Percentiles rank a stretch among this genome's conserved stretches.
phyloP scores from a whole-genome alignment of 345 rosid genomes.

The Toxicodendron radicans region DNA sequence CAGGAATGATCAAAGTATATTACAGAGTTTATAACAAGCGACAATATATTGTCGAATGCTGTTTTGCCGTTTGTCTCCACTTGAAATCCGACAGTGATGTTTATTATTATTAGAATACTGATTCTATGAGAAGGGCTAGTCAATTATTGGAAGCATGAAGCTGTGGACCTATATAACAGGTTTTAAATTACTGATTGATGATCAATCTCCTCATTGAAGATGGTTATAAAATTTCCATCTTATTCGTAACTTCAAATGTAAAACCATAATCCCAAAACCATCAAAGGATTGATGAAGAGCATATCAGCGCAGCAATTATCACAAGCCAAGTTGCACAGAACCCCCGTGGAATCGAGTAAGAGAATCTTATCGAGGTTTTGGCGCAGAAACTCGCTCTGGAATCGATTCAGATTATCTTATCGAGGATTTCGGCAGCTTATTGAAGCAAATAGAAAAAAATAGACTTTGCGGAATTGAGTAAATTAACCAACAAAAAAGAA shows the following conservation, averaged over 20 bases:
- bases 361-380: not conserved
- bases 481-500: too few relatives aligned
- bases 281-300: not conserved
- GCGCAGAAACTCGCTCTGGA: not conserved
- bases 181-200: not conserved
- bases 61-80: not conserved
- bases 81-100: not conserved
- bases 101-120: not conserved
- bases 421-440: not conserved
- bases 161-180: not conserved
- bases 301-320: not conserved
- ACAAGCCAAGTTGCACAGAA: not conserved
- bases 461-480: too few relatives aligned
- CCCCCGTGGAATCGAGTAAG: not conserved
- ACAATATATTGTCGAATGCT: not conserved
- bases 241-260: not conserved
- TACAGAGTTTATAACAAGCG: not conserved
- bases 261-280: not conserved
- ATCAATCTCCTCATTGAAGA: not conserved
- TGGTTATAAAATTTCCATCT: too few relatives aligned
- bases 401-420: not conserved
- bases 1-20: not conserved
- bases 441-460: too few relatives aligned
- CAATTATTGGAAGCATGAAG: not conserved
- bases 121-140: not conserved